phyloP scores from a whole-genome alignment of 306 rosid genomes.

The Dicorynia guianensis region DNA sequence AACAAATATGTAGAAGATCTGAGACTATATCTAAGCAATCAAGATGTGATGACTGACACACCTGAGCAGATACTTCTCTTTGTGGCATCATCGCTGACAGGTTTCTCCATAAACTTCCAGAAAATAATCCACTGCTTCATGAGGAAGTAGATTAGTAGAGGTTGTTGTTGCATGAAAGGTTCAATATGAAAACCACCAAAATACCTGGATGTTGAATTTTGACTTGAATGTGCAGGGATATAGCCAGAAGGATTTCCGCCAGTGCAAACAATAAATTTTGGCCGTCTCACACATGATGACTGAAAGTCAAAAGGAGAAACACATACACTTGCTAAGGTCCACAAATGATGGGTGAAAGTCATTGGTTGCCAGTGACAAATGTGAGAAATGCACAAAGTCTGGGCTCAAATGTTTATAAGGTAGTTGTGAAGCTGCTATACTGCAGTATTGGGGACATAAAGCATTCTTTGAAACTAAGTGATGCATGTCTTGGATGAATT shows the following conservation, averaged over 20 bases:
- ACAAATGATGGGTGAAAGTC: not conserved
- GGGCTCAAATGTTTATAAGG: too few relatives aligned
- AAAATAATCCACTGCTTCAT: constrained; percentile 71
- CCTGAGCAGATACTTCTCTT: constrained; percentile 80
- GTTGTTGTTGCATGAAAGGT: not conserved
- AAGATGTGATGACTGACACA: constrained; percentile 42
- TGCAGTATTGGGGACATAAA: too few relatives aligned
- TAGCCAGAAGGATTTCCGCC: constrained; percentile 82
- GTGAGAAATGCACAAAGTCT: too few relatives aligned
- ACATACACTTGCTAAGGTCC: constrained; percentile 24
- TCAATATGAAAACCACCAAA: constrained; percentile 32
- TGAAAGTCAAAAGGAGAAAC: constrained; percentile 44
- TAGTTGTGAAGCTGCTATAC: too few relatives aligned
- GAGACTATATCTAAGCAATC: constrained; percentile 5
- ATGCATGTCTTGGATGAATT: too few relatives aligned
- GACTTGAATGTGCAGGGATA: constrained; percentile 83
- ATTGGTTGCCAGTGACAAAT: too few relatives aligned
- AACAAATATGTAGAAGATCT: constrained; percentile 15
- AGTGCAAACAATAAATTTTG: constrained; percentile 91
- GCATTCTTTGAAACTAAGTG: too few relatives aligned
- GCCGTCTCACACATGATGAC: constrained; percentile 93
- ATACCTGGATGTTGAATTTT: constrained; percentile 70
- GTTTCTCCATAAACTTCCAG: constrained; percentile 87
- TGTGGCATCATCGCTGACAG: constrained; percentile 82
- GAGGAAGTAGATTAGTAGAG: constrained; percentile 38